phyloP scores from a whole-genome alignment of 2,329 filamentous ascomycete genomes.

The Talaromyces funiculosus region DNA sequence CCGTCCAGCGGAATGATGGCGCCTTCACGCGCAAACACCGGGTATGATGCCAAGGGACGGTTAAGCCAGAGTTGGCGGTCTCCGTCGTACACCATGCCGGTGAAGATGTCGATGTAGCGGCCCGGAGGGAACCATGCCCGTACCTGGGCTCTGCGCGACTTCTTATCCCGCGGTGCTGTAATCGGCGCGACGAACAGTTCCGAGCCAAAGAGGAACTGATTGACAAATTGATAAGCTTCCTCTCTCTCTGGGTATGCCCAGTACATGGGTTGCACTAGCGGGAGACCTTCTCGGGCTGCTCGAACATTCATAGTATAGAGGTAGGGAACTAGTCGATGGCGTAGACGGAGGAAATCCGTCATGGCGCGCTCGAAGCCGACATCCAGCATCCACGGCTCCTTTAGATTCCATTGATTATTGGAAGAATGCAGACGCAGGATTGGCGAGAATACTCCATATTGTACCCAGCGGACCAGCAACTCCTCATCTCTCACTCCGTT shows the following conservation, averaged over 20 bases:
- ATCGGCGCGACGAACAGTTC: conserved; percentile 54
- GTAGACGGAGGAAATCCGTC: conserved; percentile 46
- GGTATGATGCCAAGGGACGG: conserved; percentile 46
- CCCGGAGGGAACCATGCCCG: conserved; percentile 53
- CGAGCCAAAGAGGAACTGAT: conserved; percentile 56
- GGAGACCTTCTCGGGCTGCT: conserved; percentile 42
- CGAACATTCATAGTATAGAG: conserved; percentile 54
- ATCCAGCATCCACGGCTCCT: conserved; percentile 58
- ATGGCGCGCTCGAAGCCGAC: conserved; percentile 44
- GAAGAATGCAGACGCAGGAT: conserved; percentile 57
- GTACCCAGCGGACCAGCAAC: conserved; percentile 55
- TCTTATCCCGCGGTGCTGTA: conserved; percentile 45
- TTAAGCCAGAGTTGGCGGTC: conserved; percentile 49
- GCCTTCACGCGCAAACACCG: conserved; percentile 53
- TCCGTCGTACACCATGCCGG: conserved; percentile 53
- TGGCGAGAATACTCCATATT: conserved; percentile 57
- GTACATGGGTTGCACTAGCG: conserved; percentile 58
- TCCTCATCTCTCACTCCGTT: conserved; percentile 54
- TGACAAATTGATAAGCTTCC: conserved; percentile 52
- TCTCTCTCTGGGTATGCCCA: conserved; percentile 52
- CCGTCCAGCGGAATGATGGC: conserved; percentile 54
- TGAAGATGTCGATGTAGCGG: conserved; percentile 54
- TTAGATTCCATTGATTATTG: conserved; percentile 53
- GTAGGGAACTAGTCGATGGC: conserved; percentile 57
- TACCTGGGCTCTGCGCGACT: conserved; percentile 44